Percentiles rank a stretch among this genome's conserved stretches.
Conservation (phyloP, 176 grass and related monocot genomes). For the Sorghum bicolor region Sorghum_bicolor_NCBIv3 NC_012873.2:59058501-59059000, state of each 20-base stretch:
- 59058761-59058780: not conserved
- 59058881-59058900: not conserved
- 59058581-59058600: not conserved
- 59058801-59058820: not conserved
- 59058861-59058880: not conserved
- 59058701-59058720: conserved; percentile 31
- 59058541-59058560: not conserved
- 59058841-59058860: not conserved
- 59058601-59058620: not conserved
- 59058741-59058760: not conserved
- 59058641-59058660: conserved; percentile 3
- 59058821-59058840: not conserved
- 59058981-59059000: not conserved
- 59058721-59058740: conserved; percentile 48
- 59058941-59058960: conserved; percentile 3
- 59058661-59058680: conserved; percentile 35
- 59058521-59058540: not conserved
- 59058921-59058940: not conserved
- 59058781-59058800: not conserved
- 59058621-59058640: not conserved
- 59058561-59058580: not conserved
- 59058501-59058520: not conserved
- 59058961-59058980: not conserved
- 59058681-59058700: conserved; percentile 34
- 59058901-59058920: not conserved